phyloP scores from a whole-genome alignment of 2,329 filamentous ascomycete species.

The Ilyonectria destructans region DNA sequence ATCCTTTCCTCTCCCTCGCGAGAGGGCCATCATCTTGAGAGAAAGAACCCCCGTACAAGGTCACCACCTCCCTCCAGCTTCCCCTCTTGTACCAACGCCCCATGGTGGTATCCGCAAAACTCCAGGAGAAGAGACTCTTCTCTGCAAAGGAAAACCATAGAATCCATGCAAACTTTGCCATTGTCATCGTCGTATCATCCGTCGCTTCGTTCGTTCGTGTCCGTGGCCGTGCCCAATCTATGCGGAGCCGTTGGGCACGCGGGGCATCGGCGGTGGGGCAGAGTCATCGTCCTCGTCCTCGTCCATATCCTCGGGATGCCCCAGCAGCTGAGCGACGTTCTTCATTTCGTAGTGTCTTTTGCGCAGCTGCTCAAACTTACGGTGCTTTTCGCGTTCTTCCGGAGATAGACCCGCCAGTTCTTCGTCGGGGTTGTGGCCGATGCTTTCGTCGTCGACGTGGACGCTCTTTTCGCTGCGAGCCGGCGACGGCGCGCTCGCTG shows the following conservation, averaged over 20 bases:
- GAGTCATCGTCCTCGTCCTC: constrained; percentile 72
- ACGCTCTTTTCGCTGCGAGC: constrained; percentile 77
- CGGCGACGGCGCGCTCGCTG: constrained; percentile 49
- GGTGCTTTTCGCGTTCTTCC: constrained; percentile 92
- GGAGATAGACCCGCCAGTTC: constrained; percentile 69
- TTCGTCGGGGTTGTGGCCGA: constrained; percentile 73
- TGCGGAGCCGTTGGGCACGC: constrained; percentile 60
- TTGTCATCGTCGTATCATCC: constrained; percentile 28
- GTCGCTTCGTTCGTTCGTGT: constrained; percentile 10
- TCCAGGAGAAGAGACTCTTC: constrained; percentile 42
- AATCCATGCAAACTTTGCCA: constrained; percentile 23
- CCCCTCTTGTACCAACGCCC: constrained; percentile 47
- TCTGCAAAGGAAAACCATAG: constrained; percentile 19
- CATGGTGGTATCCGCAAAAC: constrained; percentile 49
- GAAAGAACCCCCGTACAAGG: constrained; percentile 35
- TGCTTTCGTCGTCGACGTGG: constrained; percentile 79
- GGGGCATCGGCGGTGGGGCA: constrained; percentile 59
- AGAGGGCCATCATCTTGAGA: constrained; percentile 25
- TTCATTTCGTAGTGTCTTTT: constrained; percentile 99
- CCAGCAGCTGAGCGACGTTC: constrained; percentile 90
- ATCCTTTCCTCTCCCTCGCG: constrained; percentile 6
- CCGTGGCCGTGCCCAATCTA: constrained; percentile 38
- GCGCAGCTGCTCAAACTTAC: constrained; percentile 89
- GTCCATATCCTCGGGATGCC: constrained; percentile 79
- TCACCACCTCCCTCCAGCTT: constrained; percentile 28